These are phyloP conservation scores for Choanephora cucurbitarum DNA, from an alignment of 371 early-diverging fungal genomes.

Conservation along the genomic window DNA sequence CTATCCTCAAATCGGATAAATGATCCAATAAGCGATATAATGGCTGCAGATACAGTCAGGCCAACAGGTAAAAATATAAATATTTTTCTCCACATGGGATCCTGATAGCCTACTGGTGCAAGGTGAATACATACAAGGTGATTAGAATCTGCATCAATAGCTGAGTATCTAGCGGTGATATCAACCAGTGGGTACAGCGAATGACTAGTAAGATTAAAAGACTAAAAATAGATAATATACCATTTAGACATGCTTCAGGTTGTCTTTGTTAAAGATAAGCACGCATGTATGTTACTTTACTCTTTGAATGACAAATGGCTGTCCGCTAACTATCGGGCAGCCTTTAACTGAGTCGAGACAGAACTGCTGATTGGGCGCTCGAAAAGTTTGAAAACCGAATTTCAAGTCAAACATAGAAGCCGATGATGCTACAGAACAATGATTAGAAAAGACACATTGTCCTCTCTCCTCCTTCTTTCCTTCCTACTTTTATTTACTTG, in stretches of 20 bases:
- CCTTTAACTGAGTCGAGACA: slow-evolving; percentile 12
- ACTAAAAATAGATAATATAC: slow-evolving; percentile 25
- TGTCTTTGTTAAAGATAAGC: no score
- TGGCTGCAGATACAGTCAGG: slow-evolving; percentile 43
- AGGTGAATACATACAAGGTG: slow-evolving; percentile 45
- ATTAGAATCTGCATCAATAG: slow-evolving; percentile 29
- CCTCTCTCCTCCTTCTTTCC: background rate
- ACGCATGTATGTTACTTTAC: slow-evolving; percentile 5
- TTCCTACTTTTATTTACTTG: slow-evolving; percentile 13
- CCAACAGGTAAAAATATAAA: slow-evolving; percentile 49
- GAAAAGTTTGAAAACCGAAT: slow-evolving; percentile 27
- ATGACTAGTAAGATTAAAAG: slow-evolving; percentile 19
- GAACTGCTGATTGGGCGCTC: slow-evolving; percentile 16
- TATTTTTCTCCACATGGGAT: slow-evolving; percentile 41
- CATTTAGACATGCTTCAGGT: background rate
- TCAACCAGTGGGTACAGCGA: slow-evolving; percentile 39
- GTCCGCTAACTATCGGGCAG: slow-evolving; percentile 13
- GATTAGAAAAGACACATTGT: background rate
- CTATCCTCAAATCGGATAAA: slow-evolving; percentile 40
- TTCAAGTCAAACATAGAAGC: slow-evolving; percentile 23
- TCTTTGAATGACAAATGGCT: slow-evolving; percentile 17
- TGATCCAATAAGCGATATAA: slow-evolving; percentile 40
- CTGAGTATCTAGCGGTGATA: slow-evolving; percentile 37
- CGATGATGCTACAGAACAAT: slow-evolving; percentile 17
- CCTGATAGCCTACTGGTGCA: slow-evolving; percentile 51